Base-by-base conservation (phyloP, 1,284 basidiomycete genomes). In the Moesziomyces parantarcticus region DNA sequence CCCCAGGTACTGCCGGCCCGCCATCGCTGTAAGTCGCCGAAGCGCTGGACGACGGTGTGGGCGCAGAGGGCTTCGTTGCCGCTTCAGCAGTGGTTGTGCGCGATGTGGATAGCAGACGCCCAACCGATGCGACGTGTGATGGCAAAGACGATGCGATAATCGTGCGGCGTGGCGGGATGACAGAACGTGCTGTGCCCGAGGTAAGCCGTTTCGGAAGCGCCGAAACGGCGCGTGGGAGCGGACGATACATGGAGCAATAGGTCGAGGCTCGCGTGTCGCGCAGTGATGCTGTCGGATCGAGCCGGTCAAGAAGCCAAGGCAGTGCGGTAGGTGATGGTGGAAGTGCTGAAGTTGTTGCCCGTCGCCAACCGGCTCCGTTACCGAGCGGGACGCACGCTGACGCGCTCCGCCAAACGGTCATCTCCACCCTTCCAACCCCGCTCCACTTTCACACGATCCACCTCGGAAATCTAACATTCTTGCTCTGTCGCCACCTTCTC, bases 1-100 rank as follows among this genome's bases (percentile, higher is more conserved):
- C 69, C 22, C 68, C 68, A 1, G 66, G 66, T 8, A 45, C 50
- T 5, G 66, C 59, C 3, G 59, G 59, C 5, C 60, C 60, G 32
- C 55, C 55, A 23, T 69, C 59, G 8, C 54, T 47, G 48, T 61
- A 61, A 53, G 42, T 66, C 16, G 58, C 26, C 14, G 58, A 41
- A 21, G 60, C 25, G 5, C 39, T 41, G 10, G 58, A 47, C 3
- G 58, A 43, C 21, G 54, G 3, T 3, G 52, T 49, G 3, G 51
- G 16, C 5, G 42, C 43, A 39, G 58, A 20, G 7, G 48, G 45
- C 16, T 32, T 51, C 5, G 53, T 20, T n/a, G 58, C 58, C 6
- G 56, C 48, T 45, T 62, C 51, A 14, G 59, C 60, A 2, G n/a
- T 42, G 36, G 21, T 25, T 29, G 23, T 26, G 8, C 20, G 3